Conservation (phyloP, 1,284 basidiomycete species). For the Tilletiopsis washingtonensis region DNA sequence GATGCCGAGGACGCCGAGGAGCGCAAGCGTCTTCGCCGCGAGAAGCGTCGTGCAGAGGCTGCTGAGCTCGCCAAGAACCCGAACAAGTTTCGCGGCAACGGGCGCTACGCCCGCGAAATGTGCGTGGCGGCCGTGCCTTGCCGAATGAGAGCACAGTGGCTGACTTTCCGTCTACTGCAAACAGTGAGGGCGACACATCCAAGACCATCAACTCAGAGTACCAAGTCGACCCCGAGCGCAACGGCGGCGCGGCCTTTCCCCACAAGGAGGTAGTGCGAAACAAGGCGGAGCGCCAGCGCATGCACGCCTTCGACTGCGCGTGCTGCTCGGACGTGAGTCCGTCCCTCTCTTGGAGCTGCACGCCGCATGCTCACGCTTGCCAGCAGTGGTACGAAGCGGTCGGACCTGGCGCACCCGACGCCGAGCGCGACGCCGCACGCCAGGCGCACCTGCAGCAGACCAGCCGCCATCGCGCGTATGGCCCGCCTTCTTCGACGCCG, state of each 20-base stretch:
- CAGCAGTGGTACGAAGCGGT: constrained; percentile 69
- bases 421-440: constrained; percentile 25
- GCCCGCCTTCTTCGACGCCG: constrained; percentile 66
- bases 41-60: neutral
- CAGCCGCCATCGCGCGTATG: constrained; percentile 65
- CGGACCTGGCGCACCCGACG: constrained; percentile 47
- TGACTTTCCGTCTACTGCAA: too few species aligned
- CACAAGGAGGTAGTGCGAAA: constrained; percentile 70
- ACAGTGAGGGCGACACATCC: too few species aligned
- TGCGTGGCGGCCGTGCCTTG: neutral
- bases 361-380: neutral
- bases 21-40: neutral
- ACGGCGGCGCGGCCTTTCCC: constrained; percentile 61
- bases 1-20: neutral
- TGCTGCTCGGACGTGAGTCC: constrained; percentile 67
- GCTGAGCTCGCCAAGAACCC: neutral
- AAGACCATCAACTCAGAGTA: constrained; percentile 4
- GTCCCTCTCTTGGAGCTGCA: neutral
- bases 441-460: constrained; percentile 62
- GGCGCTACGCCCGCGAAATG: neutral
- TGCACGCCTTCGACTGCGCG: constrained; percentile 74
- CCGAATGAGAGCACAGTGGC: too few species aligned
- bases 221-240: constrained; percentile 60
- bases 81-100: neutral
- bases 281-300: constrained; percentile 58